Percentiles rank a stretch among this genome's conserved stretches.
phyloP scores from a whole-genome alignment of 2,329 filamentous ascomycete species.

The Claviceps lovelessii region DNA sequence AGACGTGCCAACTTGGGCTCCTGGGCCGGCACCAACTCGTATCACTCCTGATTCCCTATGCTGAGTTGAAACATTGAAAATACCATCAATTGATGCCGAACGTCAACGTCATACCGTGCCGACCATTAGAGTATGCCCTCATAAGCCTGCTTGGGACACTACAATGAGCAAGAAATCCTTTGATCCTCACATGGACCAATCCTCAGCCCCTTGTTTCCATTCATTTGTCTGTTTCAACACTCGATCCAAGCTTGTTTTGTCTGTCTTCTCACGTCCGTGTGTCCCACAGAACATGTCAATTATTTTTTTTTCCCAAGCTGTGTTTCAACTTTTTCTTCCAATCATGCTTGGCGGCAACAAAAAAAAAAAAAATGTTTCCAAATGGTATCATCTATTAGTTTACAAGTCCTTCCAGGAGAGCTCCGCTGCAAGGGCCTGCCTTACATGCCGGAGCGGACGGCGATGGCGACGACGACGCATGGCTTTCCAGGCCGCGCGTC shows the following conservation, averaged over 20 bases:
- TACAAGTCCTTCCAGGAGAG: not conserved
- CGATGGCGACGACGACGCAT: conserved; percentile 14
- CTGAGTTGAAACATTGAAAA: no score
- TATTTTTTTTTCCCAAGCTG: no score
- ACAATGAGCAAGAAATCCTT: no score
- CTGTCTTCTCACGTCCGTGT: not conserved
- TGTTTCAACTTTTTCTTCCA: not conserved
- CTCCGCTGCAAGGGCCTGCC: not conserved
- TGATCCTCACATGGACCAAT: not conserved
- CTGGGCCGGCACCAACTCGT: no score
- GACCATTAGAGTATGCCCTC: no score
- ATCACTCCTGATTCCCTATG: no score
- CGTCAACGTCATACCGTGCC: no score
- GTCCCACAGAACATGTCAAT: not conserved
- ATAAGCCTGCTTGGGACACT: no score
- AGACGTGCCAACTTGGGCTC: no score
- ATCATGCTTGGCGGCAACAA: not conserved
- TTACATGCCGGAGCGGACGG: conserved; percentile 8
- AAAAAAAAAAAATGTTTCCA: no score
- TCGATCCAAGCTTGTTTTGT: not conserved
- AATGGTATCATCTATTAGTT: not conserved
- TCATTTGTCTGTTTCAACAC: not conserved
- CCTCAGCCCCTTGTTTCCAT: not conserved
- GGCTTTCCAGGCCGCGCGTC: conserved; percentile 8
- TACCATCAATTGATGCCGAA: no score